A percentile compares a stretch with the other conserved stretches of the same genome.
phyloP scores from a whole-genome alignment of 208 protist genomes.

The Trypanosoma rangeli region DNA sequence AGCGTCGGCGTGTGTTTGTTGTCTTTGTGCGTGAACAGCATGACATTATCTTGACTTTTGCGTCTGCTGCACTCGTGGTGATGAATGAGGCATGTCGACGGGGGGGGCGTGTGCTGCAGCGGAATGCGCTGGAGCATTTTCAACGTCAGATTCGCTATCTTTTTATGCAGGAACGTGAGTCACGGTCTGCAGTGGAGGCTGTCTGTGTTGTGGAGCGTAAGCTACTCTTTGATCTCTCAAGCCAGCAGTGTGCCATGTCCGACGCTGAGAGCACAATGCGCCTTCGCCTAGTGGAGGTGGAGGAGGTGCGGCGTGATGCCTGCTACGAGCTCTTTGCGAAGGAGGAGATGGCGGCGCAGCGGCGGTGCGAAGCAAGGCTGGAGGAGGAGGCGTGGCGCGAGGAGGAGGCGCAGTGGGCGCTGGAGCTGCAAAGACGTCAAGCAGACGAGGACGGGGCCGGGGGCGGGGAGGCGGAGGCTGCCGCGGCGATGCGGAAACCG shows the following conservation, averaged over 20 bases:
- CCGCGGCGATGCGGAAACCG: background rate
- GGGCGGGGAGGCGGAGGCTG: background rate
- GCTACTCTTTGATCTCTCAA: background rate
- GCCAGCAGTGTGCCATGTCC: conserved; percentile 12
- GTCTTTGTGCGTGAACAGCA: conserved; percentile 50
- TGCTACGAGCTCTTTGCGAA: conserved; percentile 31
- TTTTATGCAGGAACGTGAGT: conserved; percentile 42
- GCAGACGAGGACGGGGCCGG: background rate
- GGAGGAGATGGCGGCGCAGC: conserved; percentile 23
- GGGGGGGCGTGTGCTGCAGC: conserved; percentile 18
- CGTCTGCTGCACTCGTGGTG: conserved; percentile 7
- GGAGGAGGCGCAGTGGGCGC: conserved; percentile 39
- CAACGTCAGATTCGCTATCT: conserved; percentile 28
- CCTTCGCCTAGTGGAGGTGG: conserved; percentile 3
- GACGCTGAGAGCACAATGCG: background rate
- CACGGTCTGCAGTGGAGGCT: conserved; percentile 42
- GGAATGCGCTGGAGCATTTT: conserved; percentile 31
- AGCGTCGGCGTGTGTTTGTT: conserved; percentile 41
- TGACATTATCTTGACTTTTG: conserved; percentile 54
- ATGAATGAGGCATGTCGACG: conserved; percentile 17
- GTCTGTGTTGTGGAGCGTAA: conserved; percentile 14
- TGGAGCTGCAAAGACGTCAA: background rate
- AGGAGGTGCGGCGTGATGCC: conserved; percentile 24
- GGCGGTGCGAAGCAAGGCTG: conserved; percentile 25
- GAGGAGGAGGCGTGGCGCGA: conserved; percentile 43